Evolutionary conservation across 495 filamentous ascomycete species (phyloP).

Genomic region (Rhypophila decipiens): DNA sequence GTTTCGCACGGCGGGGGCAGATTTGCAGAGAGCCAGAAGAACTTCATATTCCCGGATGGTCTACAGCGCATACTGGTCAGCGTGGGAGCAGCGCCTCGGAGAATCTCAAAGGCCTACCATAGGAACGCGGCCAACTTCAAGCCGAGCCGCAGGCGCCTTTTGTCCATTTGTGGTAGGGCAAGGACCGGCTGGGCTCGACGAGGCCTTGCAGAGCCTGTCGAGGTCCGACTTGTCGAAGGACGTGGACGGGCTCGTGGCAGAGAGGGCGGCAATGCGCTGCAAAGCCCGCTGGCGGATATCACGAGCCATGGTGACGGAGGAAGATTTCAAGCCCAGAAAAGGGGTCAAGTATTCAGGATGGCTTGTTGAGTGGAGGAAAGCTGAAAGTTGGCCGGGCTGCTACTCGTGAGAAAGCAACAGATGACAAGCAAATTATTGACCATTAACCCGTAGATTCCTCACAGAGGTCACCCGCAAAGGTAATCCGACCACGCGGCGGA

Average conservation of each 20-base stretch:
- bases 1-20: conserved; percentile 63
- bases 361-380: background rate
- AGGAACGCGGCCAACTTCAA: conserved; percentile 37
- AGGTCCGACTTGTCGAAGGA: conserved; percentile 59
- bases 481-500: too few relatives aligned
- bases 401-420: too few relatives aligned
- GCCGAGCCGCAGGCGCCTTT: conserved; percentile 5
- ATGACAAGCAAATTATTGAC: too few relatives aligned
- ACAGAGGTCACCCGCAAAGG: too few relatives aligned
- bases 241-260: conserved; percentile 41
- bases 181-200: conserved; percentile 30
- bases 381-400: too few relatives aligned
- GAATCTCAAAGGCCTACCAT: conserved; percentile 43
- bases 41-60: conserved; percentile 80
- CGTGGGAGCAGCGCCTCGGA: background rate
- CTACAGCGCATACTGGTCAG: conserved; percentile 27
- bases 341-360: too few relatives aligned
- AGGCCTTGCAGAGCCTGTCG: conserved; percentile 53
- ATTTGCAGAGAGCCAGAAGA: conserved; percentile 80
- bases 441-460: too few relatives aligned
- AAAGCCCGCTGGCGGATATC: conserved; percentile 59
- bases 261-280: conserved; percentile 63
- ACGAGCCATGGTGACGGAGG: conserved; percentile 31
- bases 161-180: conserved; percentile 30
- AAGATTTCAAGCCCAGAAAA: background rate